phyloP scores from a whole-genome alignment of 1,139 yeast species.

The Taiozyma onychis region DNA sequence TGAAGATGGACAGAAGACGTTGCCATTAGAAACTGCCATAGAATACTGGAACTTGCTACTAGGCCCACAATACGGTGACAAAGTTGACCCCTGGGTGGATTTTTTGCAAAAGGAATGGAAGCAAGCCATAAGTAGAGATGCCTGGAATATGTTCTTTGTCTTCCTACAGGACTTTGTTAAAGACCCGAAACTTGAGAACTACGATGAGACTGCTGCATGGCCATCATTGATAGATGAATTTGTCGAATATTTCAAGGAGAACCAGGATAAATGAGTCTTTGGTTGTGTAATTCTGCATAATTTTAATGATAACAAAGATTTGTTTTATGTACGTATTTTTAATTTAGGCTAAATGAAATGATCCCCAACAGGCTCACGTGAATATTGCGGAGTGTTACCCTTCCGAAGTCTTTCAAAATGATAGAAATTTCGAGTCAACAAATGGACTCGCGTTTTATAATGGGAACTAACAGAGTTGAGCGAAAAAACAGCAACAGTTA shows the following conservation, averaged over 20 bases:
- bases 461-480: background rate
- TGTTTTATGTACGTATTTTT: background rate
- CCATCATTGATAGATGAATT: constrained; percentile 84
- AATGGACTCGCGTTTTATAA: background rate
- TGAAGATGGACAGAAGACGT: constrained; percentile 54
- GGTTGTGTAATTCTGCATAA: background rate
- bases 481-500: background rate
- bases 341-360: background rate
- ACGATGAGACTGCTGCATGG: constrained; percentile 87
- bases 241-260: constrained; percentile 49
- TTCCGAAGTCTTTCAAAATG: background rate
- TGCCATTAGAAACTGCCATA: constrained; percentile 57
- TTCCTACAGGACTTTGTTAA: constrained; percentile 50
- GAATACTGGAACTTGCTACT: constrained; percentile 78
- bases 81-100: constrained; percentile 45
- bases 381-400: background rate
- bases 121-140: constrained; percentile 56
- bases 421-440: background rate
- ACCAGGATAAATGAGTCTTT: background rate
- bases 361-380: background rate
- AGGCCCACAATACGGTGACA: constrained; percentile 26
- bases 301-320: background rate
- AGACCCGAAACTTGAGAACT: constrained; percentile 48
- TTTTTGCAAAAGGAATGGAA: constrained; percentile 38
- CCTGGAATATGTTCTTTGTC: constrained; percentile 78